Conservation (phyloP, 1,284 basidiomycete genomes). For the Cutaneotrichosporon sp. region DNA sequence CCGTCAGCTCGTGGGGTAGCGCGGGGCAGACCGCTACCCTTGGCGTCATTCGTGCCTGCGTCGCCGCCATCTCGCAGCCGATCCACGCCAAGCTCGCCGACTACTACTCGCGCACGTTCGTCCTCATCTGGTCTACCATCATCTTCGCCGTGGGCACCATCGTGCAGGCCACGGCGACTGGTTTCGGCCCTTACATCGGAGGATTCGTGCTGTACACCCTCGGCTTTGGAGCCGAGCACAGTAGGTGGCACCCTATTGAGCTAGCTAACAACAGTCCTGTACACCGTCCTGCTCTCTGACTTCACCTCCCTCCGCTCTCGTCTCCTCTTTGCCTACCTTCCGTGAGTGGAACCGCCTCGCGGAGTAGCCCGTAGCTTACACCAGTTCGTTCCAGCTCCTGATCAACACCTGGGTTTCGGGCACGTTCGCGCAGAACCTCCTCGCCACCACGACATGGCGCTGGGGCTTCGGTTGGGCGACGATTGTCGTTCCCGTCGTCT, state of each 20-base stretch:
- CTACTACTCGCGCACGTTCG: slow-evolving; percentile 49
- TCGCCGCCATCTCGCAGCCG: slow-evolving; percentile 69
- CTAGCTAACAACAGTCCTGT: slow-evolving; percentile 24
- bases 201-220: slow-evolving; percentile 51
- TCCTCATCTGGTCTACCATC: slow-evolving; percentile 46
- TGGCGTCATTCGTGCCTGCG: slow-evolving; percentile 44
- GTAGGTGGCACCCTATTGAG: not conserved
- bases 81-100: slow-evolving; percentile 78
- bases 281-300: slow-evolving; percentile 54
- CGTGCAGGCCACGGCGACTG: slow-evolving; percentile 44
- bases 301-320: slow-evolving; percentile 51
- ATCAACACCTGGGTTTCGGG: slow-evolving; percentile 24
- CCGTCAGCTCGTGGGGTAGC: slow-evolving; percentile 10
- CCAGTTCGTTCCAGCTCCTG: slow-evolving; percentile 40
- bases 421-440: slow-evolving; percentile 32
- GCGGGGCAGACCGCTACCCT: slow-evolving; percentile 13
- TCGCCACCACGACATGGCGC: slow-evolving; percentile 60
- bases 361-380: not conserved
- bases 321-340: slow-evolving; percentile 37
- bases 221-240: slow-evolving; percentile 25
- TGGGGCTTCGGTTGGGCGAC: slow-evolving; percentile 58
- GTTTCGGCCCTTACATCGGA: slow-evolving; percentile 43
- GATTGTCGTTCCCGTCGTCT: slow-evolving; percentile 15
- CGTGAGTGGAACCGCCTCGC: not conserved
- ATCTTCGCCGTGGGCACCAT: slow-evolving; percentile 52